These are phyloP conservation scores for Citrus glauca DNA, from an alignment of 345 rosid genomes.

Conservation along the genomic window DNA sequence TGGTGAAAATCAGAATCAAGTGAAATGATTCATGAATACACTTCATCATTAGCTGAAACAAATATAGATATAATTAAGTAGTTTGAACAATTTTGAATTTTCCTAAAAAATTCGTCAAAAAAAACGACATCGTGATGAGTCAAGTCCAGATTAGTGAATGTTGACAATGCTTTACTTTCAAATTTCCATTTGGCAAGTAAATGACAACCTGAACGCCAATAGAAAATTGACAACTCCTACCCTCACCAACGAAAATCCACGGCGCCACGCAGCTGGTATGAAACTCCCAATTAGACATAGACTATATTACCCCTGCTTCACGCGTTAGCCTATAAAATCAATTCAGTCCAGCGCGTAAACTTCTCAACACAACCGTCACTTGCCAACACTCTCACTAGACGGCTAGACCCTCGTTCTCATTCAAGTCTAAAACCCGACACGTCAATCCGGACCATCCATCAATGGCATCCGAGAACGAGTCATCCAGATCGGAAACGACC, in stretches of 20 bases:
- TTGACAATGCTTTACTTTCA: background rate
- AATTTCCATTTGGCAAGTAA: background rate
- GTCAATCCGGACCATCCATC: background rate
- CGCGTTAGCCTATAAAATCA: background rate
- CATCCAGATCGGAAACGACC: conserved; percentile 34
- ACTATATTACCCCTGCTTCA: background rate
- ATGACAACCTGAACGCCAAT: background rate
- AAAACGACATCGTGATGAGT: too few species aligned
- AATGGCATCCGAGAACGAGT: conserved; percentile 37
- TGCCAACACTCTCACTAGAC: background rate
- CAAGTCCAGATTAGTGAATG: background rate
- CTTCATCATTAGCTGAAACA: too few species aligned
- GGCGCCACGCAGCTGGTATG: background rate
- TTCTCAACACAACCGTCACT: background rate
- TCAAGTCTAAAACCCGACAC: background rate
- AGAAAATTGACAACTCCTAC: background rate
- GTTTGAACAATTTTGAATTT: background rate
- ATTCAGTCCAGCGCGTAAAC: background rate
- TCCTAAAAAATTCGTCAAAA: too few species aligned
- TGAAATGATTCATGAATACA: too few species aligned
- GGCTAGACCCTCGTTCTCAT: background rate
- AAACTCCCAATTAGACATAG: background rate
- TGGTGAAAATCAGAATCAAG: too few species aligned
- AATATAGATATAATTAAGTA: too few species aligned
- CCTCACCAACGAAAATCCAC: background rate